These are phyloP conservation scores for Epichloe hybrida DNA, from an alignment of 2,329 filamentous ascomycete genomes.

Conservation along the genomic window DNA sequence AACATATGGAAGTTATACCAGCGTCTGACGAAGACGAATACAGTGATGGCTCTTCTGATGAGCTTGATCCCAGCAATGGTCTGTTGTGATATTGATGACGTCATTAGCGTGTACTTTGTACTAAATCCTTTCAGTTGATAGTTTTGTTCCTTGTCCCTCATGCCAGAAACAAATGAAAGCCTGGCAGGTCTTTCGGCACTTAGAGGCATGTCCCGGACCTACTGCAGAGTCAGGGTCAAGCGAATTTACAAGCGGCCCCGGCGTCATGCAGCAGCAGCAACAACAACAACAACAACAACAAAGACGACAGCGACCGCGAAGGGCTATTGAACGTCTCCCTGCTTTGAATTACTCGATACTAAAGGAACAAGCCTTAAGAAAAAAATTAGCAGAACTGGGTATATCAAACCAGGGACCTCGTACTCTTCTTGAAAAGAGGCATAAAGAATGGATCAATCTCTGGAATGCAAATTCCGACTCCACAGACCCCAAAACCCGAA, in stretches of 20 bases:
- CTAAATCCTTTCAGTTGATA: slow-evolving; percentile 40
- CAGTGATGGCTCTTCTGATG: slow-evolving; percentile 14
- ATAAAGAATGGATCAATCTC: slow-evolving; percentile 86
- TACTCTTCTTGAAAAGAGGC: slow-evolving; percentile 59
- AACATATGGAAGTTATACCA: not conserved
- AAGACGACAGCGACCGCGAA: slow-evolving; percentile 7
- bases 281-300: not conserved
- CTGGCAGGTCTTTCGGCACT: slow-evolving; percentile 61
- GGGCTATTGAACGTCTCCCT: slow-evolving; percentile 49
- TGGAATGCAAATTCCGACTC: slow-evolving; percentile 98
- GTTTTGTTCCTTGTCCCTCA: slow-evolving; percentile 70
- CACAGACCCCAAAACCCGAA: slow-evolving; percentile 52
- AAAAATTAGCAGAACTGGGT: slow-evolving; percentile 70
- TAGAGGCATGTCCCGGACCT: slow-evolving; percentile 50
- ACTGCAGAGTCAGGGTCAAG: slow-evolving; percentile 1
- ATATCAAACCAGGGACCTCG: slow-evolving; percentile 59
- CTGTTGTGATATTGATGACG: slow-evolving; percentile 7
- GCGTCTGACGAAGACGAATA: slow-evolving; percentile 9
- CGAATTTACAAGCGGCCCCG: slow-evolving; percentile 11
- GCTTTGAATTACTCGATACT: slow-evolving; percentile 76
- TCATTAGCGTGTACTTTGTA: not conserved
- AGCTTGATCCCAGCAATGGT: slow-evolving; percentile 17
- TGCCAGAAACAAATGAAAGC: slow-evolving; percentile 72
- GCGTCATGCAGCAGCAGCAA: not conserved
- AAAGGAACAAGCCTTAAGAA: slow-evolving; percentile 64